Evolutionary conservation across 1,284 basidiomycete genomes (phyloP), one percentile per base, ranked within the genome.

Genomic region (Apiotrichum gamsii): DNA sequence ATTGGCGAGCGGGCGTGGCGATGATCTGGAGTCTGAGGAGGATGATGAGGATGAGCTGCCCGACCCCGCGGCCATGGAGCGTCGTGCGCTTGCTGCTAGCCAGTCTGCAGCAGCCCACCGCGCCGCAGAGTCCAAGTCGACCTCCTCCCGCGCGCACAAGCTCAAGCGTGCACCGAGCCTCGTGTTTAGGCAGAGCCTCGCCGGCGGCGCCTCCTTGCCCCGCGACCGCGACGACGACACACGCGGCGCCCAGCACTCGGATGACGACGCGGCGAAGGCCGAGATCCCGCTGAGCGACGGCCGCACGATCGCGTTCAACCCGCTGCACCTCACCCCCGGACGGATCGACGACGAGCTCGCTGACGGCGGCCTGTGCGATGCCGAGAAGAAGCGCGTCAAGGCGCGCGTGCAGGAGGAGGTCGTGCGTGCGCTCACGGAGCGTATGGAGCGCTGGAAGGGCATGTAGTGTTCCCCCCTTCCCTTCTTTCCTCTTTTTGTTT

Each of bases 21-120:
- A 54, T 15, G 47, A 39, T 15, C 38, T 37, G 14, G 43, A 47
- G 3, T 28, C 28, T 5, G 56, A 59, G 28, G 45, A 52, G 14
- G 58, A 60, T n/a, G 56, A 59, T 21, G 57, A 59, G 16, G 64
- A 67, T 39, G 52, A 54, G 32, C 57, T 73, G 11, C 71, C 71
- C 2, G 65, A 73, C 45, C 56, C 64, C 3, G 65, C 54, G 28
- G 61, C 52, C 15, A 56, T 69, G 53, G 67, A 70, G 48, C 43
- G 46, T 23, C 13, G 11, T 32, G 46, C 46, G 2, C 33, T 29
- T 18, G 16, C 5, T 5, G n/a, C 40, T 15, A 23, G 20, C 5
- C 25, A 25, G 8, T 31, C 21, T 14, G n/a, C n/a, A n/a, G n/a
- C n/a, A n/a, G 32, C 35, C 16, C 10, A 8, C 23, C 25, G 18